phyloP scores from a whole-genome alignment of 2,329 filamentous ascomycete species.

The Byssochlamys sp. region DNA sequence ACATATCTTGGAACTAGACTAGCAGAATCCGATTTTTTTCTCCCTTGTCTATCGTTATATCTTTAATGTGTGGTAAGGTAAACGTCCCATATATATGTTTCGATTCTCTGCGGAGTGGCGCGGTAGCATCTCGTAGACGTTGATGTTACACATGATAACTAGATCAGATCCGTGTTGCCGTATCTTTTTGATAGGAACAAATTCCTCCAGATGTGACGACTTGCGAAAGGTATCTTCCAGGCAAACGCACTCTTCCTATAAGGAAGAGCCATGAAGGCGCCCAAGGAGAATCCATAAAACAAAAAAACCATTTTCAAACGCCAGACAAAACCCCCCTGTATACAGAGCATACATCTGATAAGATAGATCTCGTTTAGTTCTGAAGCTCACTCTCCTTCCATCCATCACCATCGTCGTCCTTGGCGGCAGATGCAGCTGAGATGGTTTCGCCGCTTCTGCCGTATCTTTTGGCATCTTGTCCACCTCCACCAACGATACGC shows the following conservation, averaged over 20 bases:
- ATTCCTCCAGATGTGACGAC: too few relatives aligned
- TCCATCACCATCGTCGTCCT: constrained; percentile 40
- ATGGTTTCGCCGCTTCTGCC: constrained; percentile 37
- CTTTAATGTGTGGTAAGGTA: neutral
- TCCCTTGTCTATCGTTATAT: neutral
- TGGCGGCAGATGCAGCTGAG: constrained; percentile 34
- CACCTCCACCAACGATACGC: constrained; percentile 45
- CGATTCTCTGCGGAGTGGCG: neutral
- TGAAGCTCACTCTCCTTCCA: constrained; percentile 65
- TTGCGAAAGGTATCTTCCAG: too few relatives aligned
- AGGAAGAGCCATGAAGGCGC: too few relatives aligned
- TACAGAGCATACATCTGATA: neutral
- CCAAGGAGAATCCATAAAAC: neutral
- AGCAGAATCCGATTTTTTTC: neutral
- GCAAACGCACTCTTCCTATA: too few relatives aligned
- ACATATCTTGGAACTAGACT: neutral
- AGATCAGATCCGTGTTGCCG: too few relatives aligned
- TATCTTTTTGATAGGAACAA: too few relatives aligned
- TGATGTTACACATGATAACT: neutral
- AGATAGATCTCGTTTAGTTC: constrained; percentile 28
- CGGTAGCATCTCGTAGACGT: neutral
- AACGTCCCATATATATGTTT: neutral
- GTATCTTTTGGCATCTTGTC: constrained; percentile 16
- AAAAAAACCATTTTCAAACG: neutral
- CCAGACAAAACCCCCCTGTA: neutral